A percentile compares a stretch with the other conserved stretches of the same genome.
phyloP scores from a whole-genome alignment of 345 rosid species.

The Gossypium ekmanianum region DNA sequence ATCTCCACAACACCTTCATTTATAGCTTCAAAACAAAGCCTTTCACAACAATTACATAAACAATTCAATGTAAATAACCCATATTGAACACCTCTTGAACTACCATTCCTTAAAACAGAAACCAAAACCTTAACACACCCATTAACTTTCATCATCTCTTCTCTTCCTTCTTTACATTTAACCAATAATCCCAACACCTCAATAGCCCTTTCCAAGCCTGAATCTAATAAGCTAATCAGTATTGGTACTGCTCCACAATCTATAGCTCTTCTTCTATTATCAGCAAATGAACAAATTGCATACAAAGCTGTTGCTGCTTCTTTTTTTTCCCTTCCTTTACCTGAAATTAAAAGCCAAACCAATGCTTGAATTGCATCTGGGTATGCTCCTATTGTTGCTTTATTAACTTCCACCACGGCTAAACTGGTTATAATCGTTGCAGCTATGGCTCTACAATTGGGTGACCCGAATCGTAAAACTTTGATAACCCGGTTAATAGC shows the following conservation, averaged over 20 bases:
- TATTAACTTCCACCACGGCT: conserved; percentile 92
- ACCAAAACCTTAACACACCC: conserved; percentile 64
- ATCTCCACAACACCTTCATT: conserved; percentile 61
- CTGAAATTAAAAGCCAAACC: conserved; percentile 52
- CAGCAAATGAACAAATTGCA: conserved; percentile 70
- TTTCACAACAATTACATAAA: conserved; percentile 53
- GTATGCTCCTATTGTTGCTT: conserved; percentile 81
- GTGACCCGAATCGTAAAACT: conserved; percentile 53
- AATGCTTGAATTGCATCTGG: conserved; percentile 65
- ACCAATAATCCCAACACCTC: conserved; percentile 80
- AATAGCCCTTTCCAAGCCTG: conserved; percentile 83
- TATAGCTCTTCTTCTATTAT: conserved; percentile 62
- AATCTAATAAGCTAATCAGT: conserved; percentile 47
- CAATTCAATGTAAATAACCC: conserved; percentile 63
- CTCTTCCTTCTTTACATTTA: conserved; percentile 86
- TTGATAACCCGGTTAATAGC: conserved; percentile 55
- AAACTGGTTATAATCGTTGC: conserved; percentile 86
- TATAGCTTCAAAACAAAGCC: conserved; percentile 38
- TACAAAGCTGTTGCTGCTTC: conserved; percentile 93
- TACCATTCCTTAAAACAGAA: conserved; percentile 52
- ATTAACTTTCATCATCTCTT: conserved; percentile 52
- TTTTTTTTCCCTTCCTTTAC: conserved; percentile 67
- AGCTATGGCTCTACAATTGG: conserved; percentile 70
- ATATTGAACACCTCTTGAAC: conserved; percentile 64
- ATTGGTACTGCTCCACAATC: conserved; percentile 70